A percentile compares a stretch with the other conserved stretches of the same genome.
phyloP scores from a whole-genome alignment of 1,139 yeast species.

The Geotrichum candidum region DNA sequence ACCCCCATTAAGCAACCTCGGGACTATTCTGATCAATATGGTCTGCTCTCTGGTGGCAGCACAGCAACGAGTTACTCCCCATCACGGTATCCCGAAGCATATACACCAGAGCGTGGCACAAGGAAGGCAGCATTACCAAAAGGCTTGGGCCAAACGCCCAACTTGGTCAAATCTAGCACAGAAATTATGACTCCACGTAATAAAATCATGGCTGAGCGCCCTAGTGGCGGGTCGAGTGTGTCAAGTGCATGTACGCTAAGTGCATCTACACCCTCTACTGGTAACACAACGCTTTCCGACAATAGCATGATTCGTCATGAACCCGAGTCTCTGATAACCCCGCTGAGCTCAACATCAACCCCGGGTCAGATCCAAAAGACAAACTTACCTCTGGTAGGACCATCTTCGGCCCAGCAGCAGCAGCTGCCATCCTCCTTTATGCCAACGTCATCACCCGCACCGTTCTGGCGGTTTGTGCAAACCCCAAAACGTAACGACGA shows the following conservation, averaged over 20 bases:
- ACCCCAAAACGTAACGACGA: conserved; percentile 22
- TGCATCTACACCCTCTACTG: neutral
- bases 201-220: neutral
- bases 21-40: conserved; percentile 28
- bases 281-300: neutral
- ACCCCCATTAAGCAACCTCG: conserved; percentile 11
- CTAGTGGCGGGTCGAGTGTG: neutral
- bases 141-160: neutral
- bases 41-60: conserved; percentile 12
- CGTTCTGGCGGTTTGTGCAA: conserved; percentile 41
- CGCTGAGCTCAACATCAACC: neutral
- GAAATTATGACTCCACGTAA: neutral
- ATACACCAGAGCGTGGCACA: neutral
- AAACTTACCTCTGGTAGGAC: conserved; percentile 32
- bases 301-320: neutral
- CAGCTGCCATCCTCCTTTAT: conserved; percentile 38
- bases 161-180: neutral
- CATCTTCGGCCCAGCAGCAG: conserved; percentile 39
- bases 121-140: neutral
- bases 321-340: neutral
- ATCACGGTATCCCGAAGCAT: neutral
- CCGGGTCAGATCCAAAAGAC: conserved; percentile 3
- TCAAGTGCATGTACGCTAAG: neutral
- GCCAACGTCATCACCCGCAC: conserved; percentile 40
- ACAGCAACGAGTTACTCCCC: neutral